These are phyloP conservation scores for Fusarium algeriense DNA, from an alignment of 2,329 filamentous ascomycete genomes.

Conservation along the genomic window DNA sequence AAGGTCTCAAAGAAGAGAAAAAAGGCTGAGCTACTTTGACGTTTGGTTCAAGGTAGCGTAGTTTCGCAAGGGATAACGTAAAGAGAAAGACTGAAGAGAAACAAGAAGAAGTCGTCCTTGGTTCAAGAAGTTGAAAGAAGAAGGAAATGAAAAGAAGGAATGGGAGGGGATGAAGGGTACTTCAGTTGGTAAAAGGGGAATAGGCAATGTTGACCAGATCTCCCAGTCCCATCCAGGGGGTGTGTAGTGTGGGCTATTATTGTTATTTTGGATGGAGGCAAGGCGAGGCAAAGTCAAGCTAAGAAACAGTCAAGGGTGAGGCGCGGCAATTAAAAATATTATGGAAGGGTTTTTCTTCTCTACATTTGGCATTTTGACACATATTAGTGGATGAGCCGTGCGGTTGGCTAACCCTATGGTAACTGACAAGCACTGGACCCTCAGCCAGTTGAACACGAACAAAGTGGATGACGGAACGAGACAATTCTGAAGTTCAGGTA, in stretches of 20 bases:
- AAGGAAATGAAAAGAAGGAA: slow-evolving; percentile 13
- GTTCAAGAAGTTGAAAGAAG: slow-evolving; percentile 34
- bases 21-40: slow-evolving; percentile 27
- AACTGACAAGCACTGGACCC: slow-evolving; percentile 15
- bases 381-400: slow-evolving; percentile 33
- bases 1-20: slow-evolving; percentile 51
- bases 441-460: slow-evolving; percentile 36
- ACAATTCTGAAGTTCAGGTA: slow-evolving; percentile 26
- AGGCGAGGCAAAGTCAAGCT: background rate
- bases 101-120: slow-evolving; percentile 37
- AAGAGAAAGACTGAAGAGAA: slow-evolving; percentile 42
- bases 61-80: slow-evolving; percentile 38
- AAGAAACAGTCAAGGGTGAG: slow-evolving; percentile 33
- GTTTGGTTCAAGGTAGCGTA: slow-evolving; percentile 20
- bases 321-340: slow-evolving; percentile 51
- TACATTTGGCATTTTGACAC: slow-evolving; percentile 47
- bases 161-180: slow-evolving; percentile 31
- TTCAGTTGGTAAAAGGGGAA: slow-evolving; percentile 38
- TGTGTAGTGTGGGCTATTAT: slow-evolving; percentile 23
- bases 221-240: slow-evolving; percentile 34
- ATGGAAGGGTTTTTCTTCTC: slow-evolving; percentile 39
- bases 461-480: slow-evolving; percentile 25
- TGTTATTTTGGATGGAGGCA: slow-evolving; percentile 23
- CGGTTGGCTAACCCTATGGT: slow-evolving; percentile 4
- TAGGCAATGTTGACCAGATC: slow-evolving; percentile 30